Evolutionary conservation across 345 rosid species (phyloP), one percentile per base, ranked within the genome.

Genomic region (Psidium guajava): DNA sequence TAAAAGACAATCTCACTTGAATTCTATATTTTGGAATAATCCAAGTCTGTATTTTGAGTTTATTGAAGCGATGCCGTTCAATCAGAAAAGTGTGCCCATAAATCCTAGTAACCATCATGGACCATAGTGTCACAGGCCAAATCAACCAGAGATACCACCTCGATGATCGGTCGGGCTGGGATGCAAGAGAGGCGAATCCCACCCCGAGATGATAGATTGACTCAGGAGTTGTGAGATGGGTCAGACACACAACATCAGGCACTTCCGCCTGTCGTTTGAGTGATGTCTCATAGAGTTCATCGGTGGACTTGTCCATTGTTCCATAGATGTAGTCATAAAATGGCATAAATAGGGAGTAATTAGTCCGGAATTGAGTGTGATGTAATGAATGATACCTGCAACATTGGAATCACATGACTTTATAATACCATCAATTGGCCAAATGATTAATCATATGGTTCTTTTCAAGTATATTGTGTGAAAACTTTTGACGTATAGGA

Each of bases 171-270:
- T 84, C 87, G 11, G 98, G 97, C 36, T 55, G 74, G 1, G 98
- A 91, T 14, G 97, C 97, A 44, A 94, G 85, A 53, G 85, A 88
- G 14, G 96, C 92, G 80, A 94, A 89, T 49, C 96, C 97, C 6
- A 95, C 85, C 4, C 90, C 92, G 13, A 90, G 85, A 85, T 93
- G 96, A 77, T 95, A 94, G 64, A 95, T 88, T 42, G 96, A 92
- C 25, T 91, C 90, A 0, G 90, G 94, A 1, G 92, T 92, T 13
- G 95, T 93, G 10, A 95, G 81, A 84, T 95, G 97, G 28, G 94
- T 93, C 5, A 95, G 86, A 51, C 94, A 92, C 55, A 95, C 94
- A 6, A 94, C 96, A 81, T 94, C 91, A 7, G 95, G 91, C 12
- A 42, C 75, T 50, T 94, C 98, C 27, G 91, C 95, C 49, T 85